Evolutionary conservation across 768 basidiomycete species (phyloP), one percentile per base, ranked within the genome.

Genomic region (Panellus pusillus): DNA sequence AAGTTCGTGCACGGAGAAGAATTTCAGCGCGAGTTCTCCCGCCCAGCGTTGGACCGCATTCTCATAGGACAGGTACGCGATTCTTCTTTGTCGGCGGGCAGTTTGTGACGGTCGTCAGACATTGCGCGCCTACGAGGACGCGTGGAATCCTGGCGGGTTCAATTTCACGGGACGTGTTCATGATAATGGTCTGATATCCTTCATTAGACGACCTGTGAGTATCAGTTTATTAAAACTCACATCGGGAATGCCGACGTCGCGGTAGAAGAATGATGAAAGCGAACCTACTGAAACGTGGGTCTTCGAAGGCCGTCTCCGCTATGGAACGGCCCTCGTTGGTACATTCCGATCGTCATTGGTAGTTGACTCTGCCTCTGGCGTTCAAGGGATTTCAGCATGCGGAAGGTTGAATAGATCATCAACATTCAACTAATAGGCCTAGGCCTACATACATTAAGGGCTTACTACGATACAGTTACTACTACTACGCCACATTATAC

Each of bases 181-280:
- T 31, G 71, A 72, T 36, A 81, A 87, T 64, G 88, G 87, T 15
- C 67, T 74, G 61, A 77, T 91, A 56, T 72, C 74, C 44, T 70
- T 89, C 65, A 79, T 78, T 65, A 78, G 87, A 64, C 76, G 81
- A 69, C 79, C 84, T 61, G 85, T 87, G 61, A 56, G 80, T 70
- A 18, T 55, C 47, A 31, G 48, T 52, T 58, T 44, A 47, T 61
- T 51, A 47, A 31, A 38, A 14, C 39, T 54, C 24, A 38, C 19
- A 11, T 18, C 31, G 50, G 31, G 31, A 37, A 49, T 28, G 14
- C 44, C 17, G 36, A 61, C 52, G 28, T 43, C 20, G 9, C 36
- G 56, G 24, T 57, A 84, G 80, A 79, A 81, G 62, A 63, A 70
- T 43, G 51, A 52, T 24, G 65, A 55, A 27, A 73, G 70, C 27